Conservation (phyloP, 164 flowering plant genomes). For the Euptelea pleiosperma region DNA sequence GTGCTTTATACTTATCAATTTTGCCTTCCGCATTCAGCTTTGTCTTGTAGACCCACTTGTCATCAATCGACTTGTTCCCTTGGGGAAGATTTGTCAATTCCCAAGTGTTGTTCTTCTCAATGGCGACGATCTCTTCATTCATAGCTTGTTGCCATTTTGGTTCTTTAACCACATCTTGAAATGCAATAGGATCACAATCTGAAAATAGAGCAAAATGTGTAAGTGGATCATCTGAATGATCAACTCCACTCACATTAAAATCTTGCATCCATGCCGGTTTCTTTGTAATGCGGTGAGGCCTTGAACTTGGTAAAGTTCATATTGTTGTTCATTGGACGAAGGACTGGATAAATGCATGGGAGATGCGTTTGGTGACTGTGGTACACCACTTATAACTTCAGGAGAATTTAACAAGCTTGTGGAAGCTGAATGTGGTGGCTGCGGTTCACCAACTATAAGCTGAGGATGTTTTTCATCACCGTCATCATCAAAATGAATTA, state of each 20-base stretch:
- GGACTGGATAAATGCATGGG: neutral
- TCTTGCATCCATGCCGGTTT: neutral
- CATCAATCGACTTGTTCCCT: conserved; percentile 8
- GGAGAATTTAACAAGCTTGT: too few relatives aligned
- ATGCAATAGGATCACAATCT: neutral
- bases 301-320: neutral
- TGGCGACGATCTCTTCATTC: conserved; percentile 8
- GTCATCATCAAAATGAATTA: neutral
- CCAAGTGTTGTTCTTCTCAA: conserved; percentile 7
- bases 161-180: neutral
- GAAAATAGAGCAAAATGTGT: neutral
- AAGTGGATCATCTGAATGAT: neutral
- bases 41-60: conserved; percentile 12
- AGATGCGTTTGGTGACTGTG: neutral
- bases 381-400: neutral
- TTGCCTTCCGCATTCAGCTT: conserved; percentile 5
- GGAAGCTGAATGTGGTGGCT: too few relatives aligned
- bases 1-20: conserved; percentile 5
- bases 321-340: neutral
- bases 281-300: neutral
- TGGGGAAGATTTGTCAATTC: conserved; percentile 6
- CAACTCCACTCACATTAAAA: neutral
- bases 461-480: too few relatives aligned
- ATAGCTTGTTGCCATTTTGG: conserved; percentile 8
- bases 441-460: too few relatives aligned